Conservation (phyloP, 1,284 basidiomycete genomes). For the Ceratobasidium sp. region DNA sequence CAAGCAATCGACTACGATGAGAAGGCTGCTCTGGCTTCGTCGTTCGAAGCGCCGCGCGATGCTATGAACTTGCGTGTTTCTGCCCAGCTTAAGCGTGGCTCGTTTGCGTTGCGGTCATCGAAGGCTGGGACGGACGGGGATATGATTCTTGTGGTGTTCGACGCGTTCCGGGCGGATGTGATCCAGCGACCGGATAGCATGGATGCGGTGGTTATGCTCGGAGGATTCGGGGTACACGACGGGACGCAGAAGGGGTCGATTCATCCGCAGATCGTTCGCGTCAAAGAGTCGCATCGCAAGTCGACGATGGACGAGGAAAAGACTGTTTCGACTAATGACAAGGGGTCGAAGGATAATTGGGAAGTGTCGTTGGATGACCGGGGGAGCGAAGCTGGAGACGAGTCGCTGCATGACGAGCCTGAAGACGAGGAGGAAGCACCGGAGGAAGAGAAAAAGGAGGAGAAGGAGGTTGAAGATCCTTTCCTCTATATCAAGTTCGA, state of each 20-base stretch:
- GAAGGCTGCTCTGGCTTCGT: constrained; percentile 77
- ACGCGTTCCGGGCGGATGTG: constrained; percentile 88
- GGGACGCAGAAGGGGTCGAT: constrained; percentile 86
- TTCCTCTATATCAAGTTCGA: constrained; percentile 97
- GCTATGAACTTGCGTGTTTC: constrained; percentile 84
- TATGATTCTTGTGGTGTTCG: constrained; percentile 91
- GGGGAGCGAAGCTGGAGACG: constrained; percentile 41
- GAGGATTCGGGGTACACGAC: constrained; percentile 92
- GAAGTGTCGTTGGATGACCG: constrained; percentile 53
- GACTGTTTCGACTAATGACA: constrained; percentile 51
- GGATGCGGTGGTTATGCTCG: constrained; percentile 86
- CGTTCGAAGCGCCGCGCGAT: constrained; percentile 81
- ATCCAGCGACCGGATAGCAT: constrained; percentile 90
- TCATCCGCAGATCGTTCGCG: constrained; percentile 94
- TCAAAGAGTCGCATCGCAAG: constrained; percentile 70
- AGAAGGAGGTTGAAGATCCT: constrained; percentile 64
- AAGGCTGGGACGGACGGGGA: constrained; percentile 71
- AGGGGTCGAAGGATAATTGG: constrained; percentile 53
- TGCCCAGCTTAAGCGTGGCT: constrained; percentile 87
- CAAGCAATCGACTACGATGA: constrained; percentile 96
- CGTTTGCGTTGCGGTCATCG: constrained; percentile 79
- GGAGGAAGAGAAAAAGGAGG: constrained; percentile 53
- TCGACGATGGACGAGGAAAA: constrained; percentile 50
- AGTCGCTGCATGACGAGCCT: constrained; percentile 51
- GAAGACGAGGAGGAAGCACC: constrained; percentile 53